Base-by-base conservation (phyloP, 176 grass and related monocot species). In the Leersia perrieri region DNA sequence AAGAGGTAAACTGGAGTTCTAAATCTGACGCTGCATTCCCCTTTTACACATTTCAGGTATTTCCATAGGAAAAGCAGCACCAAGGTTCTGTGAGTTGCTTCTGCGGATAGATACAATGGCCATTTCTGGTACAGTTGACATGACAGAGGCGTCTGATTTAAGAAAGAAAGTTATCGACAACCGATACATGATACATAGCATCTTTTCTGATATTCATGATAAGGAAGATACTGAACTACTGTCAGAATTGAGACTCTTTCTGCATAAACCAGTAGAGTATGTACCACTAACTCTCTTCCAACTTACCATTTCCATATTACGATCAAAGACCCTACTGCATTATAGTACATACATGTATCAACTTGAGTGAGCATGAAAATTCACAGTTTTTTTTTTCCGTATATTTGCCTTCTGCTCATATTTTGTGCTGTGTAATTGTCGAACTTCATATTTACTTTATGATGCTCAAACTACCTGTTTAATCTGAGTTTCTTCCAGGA, bases 61-160 rank as follows among this genome's bases (percentile, higher is more conserved):
- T 77, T 32, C 34, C 44, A 28, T n/a, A 42, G 53, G 61, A 72
- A 31, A 18, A 41, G 1, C 71, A 74, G 33, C 73, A 35, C 53
- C 61, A 66, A 92, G 42, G 77, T 83, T 89, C 44, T 77, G 40
- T 36, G 87, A 87, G 64, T 77, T 87, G 47, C 80, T 89, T 69
- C 66, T 89, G 45, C 71, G 70, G 39, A 87, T 89, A 73, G 90
- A 92, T 77, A 68, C 84, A 74, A 76, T 89, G 84, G 71, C 75
- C 51, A 39, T 92, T 74, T 78, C 87, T 11, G 84, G 84, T 67
- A 84, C 63, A 76, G 70, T 89, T 31, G 58, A 35, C 78, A 84
- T 16, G 28, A 5, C 8, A 8, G 87, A 89, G 80, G 83, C 90
- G 63, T 92, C 75, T 80, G 45, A 84, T 47, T 51, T 92, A 38